A percentile compares a stretch with the other conserved stretches of the same genome.
Evolutionary conservation across 73 alveolate genomes (phyloP).

Genomic region (Stentor coeruleus): DNA sequence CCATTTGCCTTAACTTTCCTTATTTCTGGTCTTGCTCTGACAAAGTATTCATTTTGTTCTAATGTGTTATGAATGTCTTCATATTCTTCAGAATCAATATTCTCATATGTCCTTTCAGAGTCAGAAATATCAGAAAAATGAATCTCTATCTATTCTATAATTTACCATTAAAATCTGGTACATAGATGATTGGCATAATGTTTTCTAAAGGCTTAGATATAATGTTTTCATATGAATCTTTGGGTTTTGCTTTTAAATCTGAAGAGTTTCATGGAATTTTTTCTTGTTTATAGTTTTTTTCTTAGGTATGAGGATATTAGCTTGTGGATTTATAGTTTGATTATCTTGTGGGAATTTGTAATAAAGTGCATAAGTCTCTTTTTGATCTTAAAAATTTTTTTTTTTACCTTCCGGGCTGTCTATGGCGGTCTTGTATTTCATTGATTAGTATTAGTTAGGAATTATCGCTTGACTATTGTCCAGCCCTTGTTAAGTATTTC

Average conservation of each 20-base stretch:
- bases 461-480: too few species aligned
- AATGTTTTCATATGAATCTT: too few species aligned
- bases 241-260: too few species aligned
- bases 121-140: constrained; percentile 10
- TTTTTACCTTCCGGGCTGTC: neutral
- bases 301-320: neutral
- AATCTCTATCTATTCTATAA: constrained; percentile 15
- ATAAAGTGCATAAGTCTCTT: neutral
- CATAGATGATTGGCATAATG: too few species aligned
- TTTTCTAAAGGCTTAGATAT: too few species aligned
- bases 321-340: neutral
- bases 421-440: neutral
- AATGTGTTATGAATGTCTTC: neutral
- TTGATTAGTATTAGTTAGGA: too few species aligned
- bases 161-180: constrained; percentile 13
- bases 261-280: neutral
- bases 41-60: constrained; percentile 1
- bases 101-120: neutral
- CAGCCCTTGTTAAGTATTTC: too few species aligned
- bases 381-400: neutral
- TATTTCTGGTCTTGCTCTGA: constrained; percentile 22
- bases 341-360: neutral
- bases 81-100: constrained; percentile 1
- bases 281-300: too few species aligned
- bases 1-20: constrained; percentile 25